Percentiles rank a stretch among this genome's conserved stretches.
Evolutionary conservation across 2,329 filamentous ascomycete species (phyloP).

Genomic region (Talaromyces sp.): DNA sequence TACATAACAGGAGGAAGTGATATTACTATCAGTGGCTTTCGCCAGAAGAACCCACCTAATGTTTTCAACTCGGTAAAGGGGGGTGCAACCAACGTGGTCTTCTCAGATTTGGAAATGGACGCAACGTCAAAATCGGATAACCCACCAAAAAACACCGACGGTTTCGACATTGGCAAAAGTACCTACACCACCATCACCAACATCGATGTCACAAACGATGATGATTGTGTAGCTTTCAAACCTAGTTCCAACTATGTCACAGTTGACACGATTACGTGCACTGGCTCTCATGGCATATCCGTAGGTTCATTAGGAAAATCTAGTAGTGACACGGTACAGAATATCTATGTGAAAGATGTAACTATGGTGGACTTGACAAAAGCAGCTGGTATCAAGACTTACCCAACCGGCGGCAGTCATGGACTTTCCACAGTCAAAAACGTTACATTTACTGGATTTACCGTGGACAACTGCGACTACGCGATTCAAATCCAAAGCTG

Average conservation of each 20-base stretch:
- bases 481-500: conserved; percentile 44
- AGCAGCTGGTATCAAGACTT: conserved; percentile 44
- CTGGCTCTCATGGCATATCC: conserved; percentile 43
- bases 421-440: conserved; percentile 36
- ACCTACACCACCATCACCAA: conserved; percentile 33
- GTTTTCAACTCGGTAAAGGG: conserved; percentile 40
- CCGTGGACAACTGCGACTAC: conserved; percentile 35
- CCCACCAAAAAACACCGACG: conserved; percentile 38
- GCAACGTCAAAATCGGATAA: conserved; percentile 36
- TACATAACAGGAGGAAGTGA: conserved; percentile 35
- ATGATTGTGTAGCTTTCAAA: conserved; percentile 44
- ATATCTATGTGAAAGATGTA: conserved; percentile 37
- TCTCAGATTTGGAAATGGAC: conserved; percentile 32
- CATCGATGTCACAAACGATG: conserved; percentile 35
- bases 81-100: conserved; percentile 29
- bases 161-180: conserved; percentile 38
- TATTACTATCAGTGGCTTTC: conserved; percentile 33
- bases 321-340: conserved; percentile 36
- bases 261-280: conserved; percentile 39
- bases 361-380: conserved; percentile 40
- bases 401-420: conserved; percentile 33
- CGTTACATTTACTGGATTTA: conserved; percentile 36
- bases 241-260: conserved; percentile 35
- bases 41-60: conserved; percentile 40
- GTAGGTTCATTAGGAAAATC: conserved; percentile 42